phyloP scores from a whole-genome alignment of 2,329 filamentous ascomycete genomes.

The Biscogniauxia sp. region DNA sequence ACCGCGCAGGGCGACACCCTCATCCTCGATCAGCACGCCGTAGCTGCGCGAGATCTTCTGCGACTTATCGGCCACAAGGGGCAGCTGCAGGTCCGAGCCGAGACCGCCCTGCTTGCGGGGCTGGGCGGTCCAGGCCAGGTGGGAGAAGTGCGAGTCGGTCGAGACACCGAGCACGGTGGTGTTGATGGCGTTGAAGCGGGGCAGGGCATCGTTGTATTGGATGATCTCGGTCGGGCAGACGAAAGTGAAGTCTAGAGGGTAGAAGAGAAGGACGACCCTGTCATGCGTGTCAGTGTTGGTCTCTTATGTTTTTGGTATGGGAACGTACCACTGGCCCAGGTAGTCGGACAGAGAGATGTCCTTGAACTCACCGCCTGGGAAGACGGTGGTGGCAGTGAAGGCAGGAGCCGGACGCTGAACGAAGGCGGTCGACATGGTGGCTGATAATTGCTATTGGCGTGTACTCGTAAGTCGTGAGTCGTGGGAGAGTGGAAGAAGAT shows the following conservation, averaged over 20 bases:
- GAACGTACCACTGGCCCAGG: constrained; percentile 45
- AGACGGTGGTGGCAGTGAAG: constrained; percentile 50
- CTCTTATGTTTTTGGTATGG: too few relatives aligned
- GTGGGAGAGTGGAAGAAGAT: not conserved
- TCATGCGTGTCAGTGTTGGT: not conserved
- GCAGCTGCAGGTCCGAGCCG: constrained; percentile 57
- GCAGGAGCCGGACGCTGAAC: constrained; percentile 48
- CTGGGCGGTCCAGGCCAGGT: constrained; percentile 57
- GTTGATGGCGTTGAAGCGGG: constrained; percentile 58
- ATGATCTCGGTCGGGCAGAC: constrained; percentile 67
- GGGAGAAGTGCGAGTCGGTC: constrained; percentile 59
- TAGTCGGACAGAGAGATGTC: constrained; percentile 45
- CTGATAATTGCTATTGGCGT: not conserved
- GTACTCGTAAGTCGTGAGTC: not conserved
- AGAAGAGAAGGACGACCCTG: constrained; percentile 64
- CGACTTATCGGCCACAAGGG: constrained; percentile 61
- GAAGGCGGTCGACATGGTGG: constrained; percentile 43
- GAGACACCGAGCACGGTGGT: constrained; percentile 59
- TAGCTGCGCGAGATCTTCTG: constrained; percentile 60
- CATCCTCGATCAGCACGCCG: constrained; percentile 62
- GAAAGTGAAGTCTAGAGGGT: constrained; percentile 67
- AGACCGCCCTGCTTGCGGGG: constrained; percentile 61
- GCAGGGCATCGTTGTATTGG: constrained; percentile 60
- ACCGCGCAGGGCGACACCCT: constrained; percentile 61
- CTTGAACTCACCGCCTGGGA: constrained; percentile 47